A percentile compares a stretch with the other conserved stretches of the same genome.
Conservation (phyloP, 805 yeast genomes). For the Cyberlindnera maclurae region DNA sequence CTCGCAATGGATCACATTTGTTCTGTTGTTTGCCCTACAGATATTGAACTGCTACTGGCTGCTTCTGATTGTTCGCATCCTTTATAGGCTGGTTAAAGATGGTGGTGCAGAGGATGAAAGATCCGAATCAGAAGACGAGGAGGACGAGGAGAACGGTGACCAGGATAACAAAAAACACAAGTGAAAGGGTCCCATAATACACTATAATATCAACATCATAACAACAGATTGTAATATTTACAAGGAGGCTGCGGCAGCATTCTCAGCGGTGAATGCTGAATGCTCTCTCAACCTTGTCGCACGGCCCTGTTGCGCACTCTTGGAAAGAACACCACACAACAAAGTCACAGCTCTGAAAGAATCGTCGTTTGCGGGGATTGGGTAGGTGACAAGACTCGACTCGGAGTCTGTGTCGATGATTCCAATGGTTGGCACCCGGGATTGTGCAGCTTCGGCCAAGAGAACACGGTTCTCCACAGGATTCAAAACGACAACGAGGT, state of each 20-base stretch:
- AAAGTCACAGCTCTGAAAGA: slow-evolving; percentile 74
- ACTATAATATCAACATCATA: not conserved
- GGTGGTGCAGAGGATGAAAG: slow-evolving; percentile 51
- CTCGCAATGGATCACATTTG: slow-evolving; percentile 84
- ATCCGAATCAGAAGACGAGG: slow-evolving; percentile 13
- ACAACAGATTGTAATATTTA: slow-evolving; percentile 5
- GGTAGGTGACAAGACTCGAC: slow-evolving; percentile 83
- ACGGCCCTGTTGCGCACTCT: slow-evolving; percentile 78
- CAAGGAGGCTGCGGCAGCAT: slow-evolving; percentile 4
- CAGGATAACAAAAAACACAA: slow-evolving; percentile 7
- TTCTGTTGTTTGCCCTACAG: slow-evolving; percentile 72
- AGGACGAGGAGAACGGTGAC: slow-evolving; percentile 3
- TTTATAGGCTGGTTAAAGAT: slow-evolving; percentile 62
- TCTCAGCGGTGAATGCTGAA: slow-evolving; percentile 1
- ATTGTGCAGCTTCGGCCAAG: slow-evolving; percentile 70
- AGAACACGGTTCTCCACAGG: slow-evolving; percentile 82
- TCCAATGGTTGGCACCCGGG: slow-evolving; percentile 88
- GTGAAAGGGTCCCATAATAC: not conserved
- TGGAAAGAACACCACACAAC: slow-evolving; percentile 74
- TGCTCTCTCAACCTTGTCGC: slow-evolving; percentile 22
- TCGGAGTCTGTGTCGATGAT: slow-evolving; percentile 91
- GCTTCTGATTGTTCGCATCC: slow-evolving; percentile 69
- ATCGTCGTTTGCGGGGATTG: slow-evolving; percentile 95
- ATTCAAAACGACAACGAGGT: slow-evolving; percentile 76
- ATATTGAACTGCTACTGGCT: slow-evolving; percentile 87